Evolutionary conservation across 1,284 basidiomycete species (phyloP).

Genomic region (Vanrija humicola): DNA sequence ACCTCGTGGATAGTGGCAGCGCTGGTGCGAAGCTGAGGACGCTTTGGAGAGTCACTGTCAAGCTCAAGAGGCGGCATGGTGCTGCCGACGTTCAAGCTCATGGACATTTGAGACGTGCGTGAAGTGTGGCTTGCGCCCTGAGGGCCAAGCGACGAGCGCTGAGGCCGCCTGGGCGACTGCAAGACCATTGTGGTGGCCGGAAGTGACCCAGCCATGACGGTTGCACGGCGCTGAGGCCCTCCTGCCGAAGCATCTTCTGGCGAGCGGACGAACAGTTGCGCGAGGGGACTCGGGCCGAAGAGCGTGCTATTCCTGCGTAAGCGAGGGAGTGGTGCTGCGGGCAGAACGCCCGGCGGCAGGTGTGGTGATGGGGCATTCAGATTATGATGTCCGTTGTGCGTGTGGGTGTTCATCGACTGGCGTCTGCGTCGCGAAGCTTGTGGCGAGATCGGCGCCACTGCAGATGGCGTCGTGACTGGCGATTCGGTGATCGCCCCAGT

Average conservation of each 20-base stretch:
- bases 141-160: too few relatives aligned
- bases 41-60: too few relatives aligned
- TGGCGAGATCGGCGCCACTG: too few relatives aligned
- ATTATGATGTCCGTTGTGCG: neutral
- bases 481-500: too few relatives aligned
- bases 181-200: conserved; percentile 12
- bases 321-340: conserved; percentile 9
- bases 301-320: conserved; percentile 34
- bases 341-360: neutral
- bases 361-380: neutral
- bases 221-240: neutral
- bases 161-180: conserved; percentile 12
- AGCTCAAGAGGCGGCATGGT: too few relatives aligned
- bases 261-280: conserved; percentile 40
- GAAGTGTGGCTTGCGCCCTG: neutral
- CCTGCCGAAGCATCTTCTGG: neutral
- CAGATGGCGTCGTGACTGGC: too few relatives aligned
- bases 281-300: conserved; percentile 45
- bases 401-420: neutral
- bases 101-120: neutral
- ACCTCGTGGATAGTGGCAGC: too few relatives aligned
- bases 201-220: conserved; percentile 8
- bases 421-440: neutral
- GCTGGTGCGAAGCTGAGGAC: too few relatives aligned
- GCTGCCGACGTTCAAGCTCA: too few relatives aligned